Conservation (phyloP, 441 rosid genomes). For the Corymbia citriodora region DNA sequence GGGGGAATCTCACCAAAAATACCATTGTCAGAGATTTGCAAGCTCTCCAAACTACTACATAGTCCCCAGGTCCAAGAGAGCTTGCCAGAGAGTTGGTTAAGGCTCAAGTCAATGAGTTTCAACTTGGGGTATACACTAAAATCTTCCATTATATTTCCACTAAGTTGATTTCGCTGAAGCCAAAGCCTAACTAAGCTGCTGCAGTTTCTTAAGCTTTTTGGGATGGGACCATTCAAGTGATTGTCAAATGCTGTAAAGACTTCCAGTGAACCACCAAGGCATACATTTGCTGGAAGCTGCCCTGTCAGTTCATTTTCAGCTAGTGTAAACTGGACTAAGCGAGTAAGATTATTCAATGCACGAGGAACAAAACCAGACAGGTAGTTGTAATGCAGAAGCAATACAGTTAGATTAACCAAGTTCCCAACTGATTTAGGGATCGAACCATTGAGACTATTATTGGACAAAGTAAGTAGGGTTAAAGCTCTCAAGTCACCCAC, state of each 20-base stretch:
- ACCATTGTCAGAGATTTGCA: constrained; percentile 13
- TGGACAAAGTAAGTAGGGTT: not conserved
- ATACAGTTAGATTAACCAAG: not conserved
- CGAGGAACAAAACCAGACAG: not conserved
- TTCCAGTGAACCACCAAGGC: constrained; percentile 18
- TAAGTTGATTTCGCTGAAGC: constrained; percentile 22
- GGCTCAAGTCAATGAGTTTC: constrained; percentile 20
- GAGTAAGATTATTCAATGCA: not conserved
- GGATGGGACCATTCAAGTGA: constrained; percentile 28
- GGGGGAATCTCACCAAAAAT: constrained; percentile 12
- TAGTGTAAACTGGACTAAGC: not conserved
- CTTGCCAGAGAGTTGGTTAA: constrained; percentile 19
- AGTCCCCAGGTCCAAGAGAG: constrained; percentile 22
- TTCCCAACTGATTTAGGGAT: not conserved
- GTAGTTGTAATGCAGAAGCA: not conserved
- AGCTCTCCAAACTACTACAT: not conserved
- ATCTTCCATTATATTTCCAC: constrained; percentile 17
- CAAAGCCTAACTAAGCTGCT: constrained; percentile 16
- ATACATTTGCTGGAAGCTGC: not conserved
- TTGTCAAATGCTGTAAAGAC: constrained; percentile 17
- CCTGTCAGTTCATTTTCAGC: not conserved
- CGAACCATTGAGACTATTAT: not conserved
- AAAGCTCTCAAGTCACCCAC: not conserved
- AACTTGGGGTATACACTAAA: constrained; percentile 26
- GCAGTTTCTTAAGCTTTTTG: constrained; percentile 26